Conservation (phyloP, 1,284 basidiomycete genomes). For the Malassezia caprae region DNA sequence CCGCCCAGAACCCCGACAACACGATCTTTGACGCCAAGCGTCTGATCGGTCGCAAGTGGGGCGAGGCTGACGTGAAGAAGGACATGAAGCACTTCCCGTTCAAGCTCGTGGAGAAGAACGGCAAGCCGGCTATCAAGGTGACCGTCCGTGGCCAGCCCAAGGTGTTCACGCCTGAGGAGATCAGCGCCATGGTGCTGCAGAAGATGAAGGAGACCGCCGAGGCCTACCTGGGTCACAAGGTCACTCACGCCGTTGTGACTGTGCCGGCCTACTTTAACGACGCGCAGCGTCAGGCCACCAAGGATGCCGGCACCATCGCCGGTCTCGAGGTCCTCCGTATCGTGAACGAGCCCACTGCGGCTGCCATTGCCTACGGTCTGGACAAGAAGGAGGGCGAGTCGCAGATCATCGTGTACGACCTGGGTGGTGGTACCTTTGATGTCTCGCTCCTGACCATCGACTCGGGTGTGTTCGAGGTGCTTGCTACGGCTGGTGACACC, state of each 20-base stretch:
- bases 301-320: constrained; percentile 93
- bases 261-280: constrained; percentile 90
- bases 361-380: constrained; percentile 88
- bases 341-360: constrained; percentile 97
- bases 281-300: constrained; percentile 96
- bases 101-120: constrained; percentile 51
- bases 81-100: constrained; percentile 47
- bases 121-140: constrained; percentile 48
- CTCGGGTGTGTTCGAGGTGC: constrained; percentile 92
- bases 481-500: constrained; percentile 95
- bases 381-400: constrained; percentile 87
- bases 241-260: constrained; percentile 91
- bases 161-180: constrained; percentile 62
- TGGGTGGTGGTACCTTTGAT: constrained; percentile 97
- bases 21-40: constrained; percentile 91
- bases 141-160: constrained; percentile 36
- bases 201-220: constrained; percentile 99
- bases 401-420: constrained; percentile 95
- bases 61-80: constrained; percentile 52
- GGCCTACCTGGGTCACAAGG: constrained; percentile 89
- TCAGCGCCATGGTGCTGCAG: constrained; percentile 82
- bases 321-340: constrained; percentile 93
- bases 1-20: constrained; percentile 70
- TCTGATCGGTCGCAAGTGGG: constrained; percentile 62
- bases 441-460: constrained; percentile 92